Evolutionary conservation across 1,139 yeast genomes (phyloP), one percentile per base, ranked within the genome.

Genomic region (Suhomyces anneliseae): DNA sequence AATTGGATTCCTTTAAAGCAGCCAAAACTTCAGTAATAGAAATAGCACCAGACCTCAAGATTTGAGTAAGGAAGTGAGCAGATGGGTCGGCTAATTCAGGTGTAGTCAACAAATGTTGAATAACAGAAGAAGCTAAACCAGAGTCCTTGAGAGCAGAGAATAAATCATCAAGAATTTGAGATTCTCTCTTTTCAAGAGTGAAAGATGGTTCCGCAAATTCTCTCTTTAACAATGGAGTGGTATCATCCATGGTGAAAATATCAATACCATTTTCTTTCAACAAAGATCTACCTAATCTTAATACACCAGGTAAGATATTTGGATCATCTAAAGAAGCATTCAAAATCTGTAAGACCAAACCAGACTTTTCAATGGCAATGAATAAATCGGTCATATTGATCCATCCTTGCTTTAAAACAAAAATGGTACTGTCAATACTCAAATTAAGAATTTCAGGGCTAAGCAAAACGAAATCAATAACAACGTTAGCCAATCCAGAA

Each of bases 51-150:
- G 69, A 61, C 37, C 55, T 55, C 44, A 65, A 51, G 43, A 66
- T 57, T 36, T 52, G 55, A 26, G 57, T 53, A 48, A 65, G 55
- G 40, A 66, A 64, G 45, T 61, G 63, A 11, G 70, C 69, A 24
- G 62, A 53, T 7, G 70, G 68, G 15, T 50, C 56, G 10, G 68
- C 58, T 46, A 66, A 60, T 26, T 60, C 59, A 3, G 69, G 69
- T 24, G 59, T 57, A 27, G 68, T 64, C 44, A 66, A 49, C 39
- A 66, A 56, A 49, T 62, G 61, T 41, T 61, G 59, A 27, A 64
- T 55, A 6, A 68, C 59, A 24, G 68, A 58, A 48, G 56, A 53
- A 6, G 65, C 69, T 48, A 68, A 63, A 1, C 72, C 72, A 5
- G 72, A 68, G 40, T 67, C 65, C 35, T 51, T 58, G 43, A 68